Conservation (phyloP, 495 filamentous ascomycete species). For the Recurvomyces mirabilis region DNA sequence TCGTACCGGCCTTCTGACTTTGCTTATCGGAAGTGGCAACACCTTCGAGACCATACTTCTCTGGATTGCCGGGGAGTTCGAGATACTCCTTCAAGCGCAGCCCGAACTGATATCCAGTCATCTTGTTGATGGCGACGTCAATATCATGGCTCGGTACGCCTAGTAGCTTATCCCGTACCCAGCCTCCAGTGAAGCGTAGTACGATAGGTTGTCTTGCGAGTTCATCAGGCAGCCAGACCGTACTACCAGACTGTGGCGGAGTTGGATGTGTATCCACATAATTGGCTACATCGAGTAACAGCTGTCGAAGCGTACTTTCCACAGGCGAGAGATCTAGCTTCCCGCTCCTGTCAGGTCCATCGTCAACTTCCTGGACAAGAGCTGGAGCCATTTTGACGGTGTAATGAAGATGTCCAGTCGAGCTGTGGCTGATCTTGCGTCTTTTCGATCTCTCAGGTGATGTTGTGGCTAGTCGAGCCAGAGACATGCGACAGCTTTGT, state of each 20-base stretch:
- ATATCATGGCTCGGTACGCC: slow-evolving; percentile 76
- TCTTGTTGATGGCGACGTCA: slow-evolving; percentile 85
- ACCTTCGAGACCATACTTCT: slow-evolving; percentile 31
- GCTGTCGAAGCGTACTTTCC: slow-evolving; percentile 55
- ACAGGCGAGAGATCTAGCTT: slow-evolving; percentile 49
- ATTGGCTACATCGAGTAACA: slow-evolving; percentile 64
- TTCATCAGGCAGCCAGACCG: slow-evolving; percentile 32
- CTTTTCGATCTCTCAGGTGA: slow-evolving; percentile 14
- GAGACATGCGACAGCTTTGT: slow-evolving; percentile 21
- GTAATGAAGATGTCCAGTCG: background rate
- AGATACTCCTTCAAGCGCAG: slow-evolving; percentile 50
- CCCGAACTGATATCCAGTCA: slow-evolving; percentile 82
- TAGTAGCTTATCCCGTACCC: slow-evolving; percentile 94
- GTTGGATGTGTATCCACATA: slow-evolving; percentile 42
- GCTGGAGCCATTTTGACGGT: slow-evolving; percentile 9
- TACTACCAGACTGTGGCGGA: slow-evolving; percentile 4
- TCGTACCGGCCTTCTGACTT: slow-evolving; percentile 13
- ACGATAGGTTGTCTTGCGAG: slow-evolving; percentile 32
- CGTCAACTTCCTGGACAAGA: slow-evolving; percentile 18
- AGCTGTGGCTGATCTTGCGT: slow-evolving; percentile 8
- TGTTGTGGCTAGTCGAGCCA: slow-evolving; percentile 3
- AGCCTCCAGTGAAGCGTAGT: slow-evolving; percentile 90
- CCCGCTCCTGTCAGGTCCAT: background rate
- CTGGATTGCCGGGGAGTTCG: slow-evolving; percentile 30
- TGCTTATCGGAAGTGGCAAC: slow-evolving; percentile 19